Evolutionary conservation across 2,329 filamentous ascomycete species (phyloP).

Genomic region (Diplodia corticola): DNA sequence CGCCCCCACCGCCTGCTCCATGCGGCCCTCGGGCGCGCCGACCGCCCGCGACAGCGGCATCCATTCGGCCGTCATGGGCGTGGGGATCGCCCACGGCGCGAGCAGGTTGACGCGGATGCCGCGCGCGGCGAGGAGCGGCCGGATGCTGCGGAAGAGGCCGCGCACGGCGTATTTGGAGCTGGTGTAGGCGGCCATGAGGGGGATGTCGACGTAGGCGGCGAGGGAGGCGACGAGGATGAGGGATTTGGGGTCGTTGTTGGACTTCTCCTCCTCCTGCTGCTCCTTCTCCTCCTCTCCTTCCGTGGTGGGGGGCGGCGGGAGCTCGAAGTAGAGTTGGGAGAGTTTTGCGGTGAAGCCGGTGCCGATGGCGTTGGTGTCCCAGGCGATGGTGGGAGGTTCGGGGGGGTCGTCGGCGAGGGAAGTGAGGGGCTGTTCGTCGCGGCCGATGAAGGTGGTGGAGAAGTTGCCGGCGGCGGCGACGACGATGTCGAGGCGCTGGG

Average conservation of each 20-base stretch:
- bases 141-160: slow-evolving; percentile 31
- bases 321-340: slow-evolving; percentile 32
- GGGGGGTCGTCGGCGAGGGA: slow-evolving; percentile 26
- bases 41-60: slow-evolving; percentile 13
- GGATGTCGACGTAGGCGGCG: slow-evolving; percentile 32
- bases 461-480: slow-evolving; percentile 36
- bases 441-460: slow-evolving; percentile 31
- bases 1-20: not conserved
- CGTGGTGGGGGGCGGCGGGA: not conserved
- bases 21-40: not conserved
- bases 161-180: slow-evolving; percentile 34
- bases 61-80: slow-evolving; percentile 24
- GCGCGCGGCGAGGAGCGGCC: slow-evolving; percentile 24
- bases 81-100: slow-evolving; percentile 33
- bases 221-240: slow-evolving; percentile 31
- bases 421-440: slow-evolving; percentile 23
- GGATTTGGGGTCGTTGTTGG: too few relatives aligned
- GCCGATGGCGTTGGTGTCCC: slow-evolving; percentile 31
- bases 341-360: slow-evolving; percentile 32
- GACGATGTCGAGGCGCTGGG: too few relatives aligned
- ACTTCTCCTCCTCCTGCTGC: too few relatives aligned
- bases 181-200: slow-evolving; percentile 31
- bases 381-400: slow-evolving; percentile 26
- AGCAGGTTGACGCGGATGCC: slow-evolving; percentile 31
- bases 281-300: too few relatives aligned